These are phyloP conservation scores for Neopestalotiopsis rosae DNA, from an alignment of 2,329 filamentous ascomycete genomes.

Conservation along the genomic window DNA sequence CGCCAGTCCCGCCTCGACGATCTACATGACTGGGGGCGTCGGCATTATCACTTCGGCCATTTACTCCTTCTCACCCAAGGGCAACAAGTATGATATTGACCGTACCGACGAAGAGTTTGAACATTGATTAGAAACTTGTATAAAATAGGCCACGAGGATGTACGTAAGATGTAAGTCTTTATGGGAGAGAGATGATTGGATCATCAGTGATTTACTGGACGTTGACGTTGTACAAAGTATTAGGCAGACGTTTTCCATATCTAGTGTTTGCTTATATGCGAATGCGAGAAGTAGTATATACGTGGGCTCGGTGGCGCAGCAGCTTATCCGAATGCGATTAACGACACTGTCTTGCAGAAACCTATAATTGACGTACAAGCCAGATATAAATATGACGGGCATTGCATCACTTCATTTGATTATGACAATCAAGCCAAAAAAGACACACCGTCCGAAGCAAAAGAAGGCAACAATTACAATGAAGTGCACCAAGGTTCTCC, in stretches of 20 bases:
- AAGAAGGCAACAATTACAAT: background rate
- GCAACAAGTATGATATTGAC: slow-evolving; percentile 8
- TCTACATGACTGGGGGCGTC: slow-evolving; percentile 8
- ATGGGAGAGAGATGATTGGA: background rate
- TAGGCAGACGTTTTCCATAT: background rate
- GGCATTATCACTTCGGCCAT: slow-evolving; percentile 8
- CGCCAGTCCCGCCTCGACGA: background rate
- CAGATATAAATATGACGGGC: background rate
- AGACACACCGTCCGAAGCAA: background rate
- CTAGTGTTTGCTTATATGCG: background rate
- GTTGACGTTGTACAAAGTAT: background rate
- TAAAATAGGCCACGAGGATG: background rate
- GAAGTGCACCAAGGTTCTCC: background rate
- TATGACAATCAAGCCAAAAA: background rate
- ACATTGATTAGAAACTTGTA: background rate
- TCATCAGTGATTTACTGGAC: no score
- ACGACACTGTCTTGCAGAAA: background rate
- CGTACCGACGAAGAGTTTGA: slow-evolving; percentile 15
- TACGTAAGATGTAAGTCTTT: background rate
- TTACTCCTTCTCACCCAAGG: slow-evolving; percentile 16
- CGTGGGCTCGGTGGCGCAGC: background rate
- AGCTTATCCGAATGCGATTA: background rate
- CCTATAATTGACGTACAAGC: background rate
- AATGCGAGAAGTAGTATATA: background rate
- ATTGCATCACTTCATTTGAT: background rate